Percentiles rank a stretch among this genome's conserved stretches.
Evolutionary conservation across 2,329 filamentous ascomycete species (phyloP).

Genomic region (Cladophialophora exuberans): DNA sequence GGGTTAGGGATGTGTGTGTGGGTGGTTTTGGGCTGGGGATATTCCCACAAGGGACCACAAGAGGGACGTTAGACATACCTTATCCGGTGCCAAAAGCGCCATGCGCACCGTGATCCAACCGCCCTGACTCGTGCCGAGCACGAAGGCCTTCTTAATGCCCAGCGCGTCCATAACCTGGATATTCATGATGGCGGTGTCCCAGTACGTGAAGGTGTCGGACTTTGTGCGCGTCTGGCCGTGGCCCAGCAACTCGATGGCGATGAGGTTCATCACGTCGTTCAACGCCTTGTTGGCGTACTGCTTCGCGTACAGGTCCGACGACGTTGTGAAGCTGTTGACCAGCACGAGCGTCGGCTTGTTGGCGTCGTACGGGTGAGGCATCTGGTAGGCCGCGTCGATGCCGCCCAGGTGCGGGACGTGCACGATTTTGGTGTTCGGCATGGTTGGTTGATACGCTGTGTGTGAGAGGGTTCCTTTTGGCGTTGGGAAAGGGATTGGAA

Average conservation of each 20-base stretch:
- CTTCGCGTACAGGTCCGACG: constrained; percentile 47
- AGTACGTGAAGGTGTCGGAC: constrained; percentile 56
- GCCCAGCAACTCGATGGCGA: constrained; percentile 59
- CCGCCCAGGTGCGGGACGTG: constrained; percentile 55
- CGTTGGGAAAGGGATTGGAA: neutral
- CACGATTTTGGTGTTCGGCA: constrained; percentile 38
- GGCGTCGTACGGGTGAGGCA: constrained; percentile 50
- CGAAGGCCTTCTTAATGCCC: constrained; percentile 34
- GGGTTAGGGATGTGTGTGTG: too few relatives aligned
- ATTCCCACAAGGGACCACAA: too few relatives aligned
- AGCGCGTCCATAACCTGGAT: constrained; percentile 36
- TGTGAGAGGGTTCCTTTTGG: neutral
- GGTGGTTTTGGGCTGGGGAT: too few relatives aligned
- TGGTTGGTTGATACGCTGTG: constrained; percentile 6
- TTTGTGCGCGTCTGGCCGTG: constrained; percentile 52
- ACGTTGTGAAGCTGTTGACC: constrained; percentile 57
- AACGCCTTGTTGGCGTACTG: constrained; percentile 45
- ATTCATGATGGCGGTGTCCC: constrained; percentile 57
- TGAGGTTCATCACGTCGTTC: constrained; percentile 49
- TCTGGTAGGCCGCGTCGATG: constrained; percentile 53
- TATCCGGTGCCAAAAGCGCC: constrained; percentile 55
- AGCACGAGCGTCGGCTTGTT: constrained; percentile 56
- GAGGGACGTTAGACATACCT: constrained; percentile 38
- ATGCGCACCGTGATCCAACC: constrained; percentile 57
- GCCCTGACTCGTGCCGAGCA: constrained; percentile 57